Conservation (phyloP, 768 basidiomycete species). For the Lepiota venenata region DNA sequence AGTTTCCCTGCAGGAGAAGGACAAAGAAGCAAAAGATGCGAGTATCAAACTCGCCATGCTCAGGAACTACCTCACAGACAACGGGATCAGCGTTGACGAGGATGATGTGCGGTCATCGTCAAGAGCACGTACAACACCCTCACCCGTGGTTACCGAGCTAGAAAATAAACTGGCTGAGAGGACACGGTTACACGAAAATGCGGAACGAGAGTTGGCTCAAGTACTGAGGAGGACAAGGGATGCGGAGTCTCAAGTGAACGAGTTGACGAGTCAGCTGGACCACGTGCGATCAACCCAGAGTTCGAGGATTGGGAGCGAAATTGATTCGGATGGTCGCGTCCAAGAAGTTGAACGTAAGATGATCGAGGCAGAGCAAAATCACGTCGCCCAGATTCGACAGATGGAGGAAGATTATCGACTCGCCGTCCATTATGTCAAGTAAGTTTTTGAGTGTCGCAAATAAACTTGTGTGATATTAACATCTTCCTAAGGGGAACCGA, state of each 20-base stretch:
- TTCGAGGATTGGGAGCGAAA: slow-evolving; percentile 14
- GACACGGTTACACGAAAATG: slow-evolving; percentile 65
- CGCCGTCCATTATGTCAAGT: slow-evolving; percentile 98
- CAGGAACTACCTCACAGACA: slow-evolving; percentile 83
- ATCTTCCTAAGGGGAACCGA: slow-evolving; percentile 75
- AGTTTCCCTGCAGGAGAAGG: slow-evolving; percentile 54
- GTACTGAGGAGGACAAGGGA: slow-evolving; percentile 67
- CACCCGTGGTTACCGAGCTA: slow-evolving; percentile 60
- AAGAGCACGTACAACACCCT: slow-evolving; percentile 32
- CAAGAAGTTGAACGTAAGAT: slow-evolving; percentile 75
- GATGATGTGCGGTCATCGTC: slow-evolving; percentile 53
- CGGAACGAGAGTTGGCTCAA: slow-evolving; percentile 73
- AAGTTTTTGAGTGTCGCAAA: slow-evolving; percentile 29
- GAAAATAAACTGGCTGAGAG: slow-evolving; percentile 77
- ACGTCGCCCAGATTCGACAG: slow-evolving; percentile 79
- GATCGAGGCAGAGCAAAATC: slow-evolving; percentile 73
- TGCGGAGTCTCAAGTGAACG: slow-evolving; percentile 64
- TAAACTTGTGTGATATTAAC: slow-evolving; percentile 13
- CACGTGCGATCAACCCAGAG: slow-evolving; percentile 53
- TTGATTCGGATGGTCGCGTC: slow-evolving; percentile 35
- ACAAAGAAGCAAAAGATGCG: slow-evolving; percentile 64
- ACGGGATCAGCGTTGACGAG: slow-evolving; percentile 78
- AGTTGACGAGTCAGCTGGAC: slow-evolving; percentile 66
- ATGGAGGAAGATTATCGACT: slow-evolving; percentile 96
- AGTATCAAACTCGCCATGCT: slow-evolving; percentile 75